Percentiles rank a stretch among this genome's conserved stretches.
Evolutionary conservation across 345 rosid species (phyloP).

Genomic region (Hibiscus mutabilis): DNA sequence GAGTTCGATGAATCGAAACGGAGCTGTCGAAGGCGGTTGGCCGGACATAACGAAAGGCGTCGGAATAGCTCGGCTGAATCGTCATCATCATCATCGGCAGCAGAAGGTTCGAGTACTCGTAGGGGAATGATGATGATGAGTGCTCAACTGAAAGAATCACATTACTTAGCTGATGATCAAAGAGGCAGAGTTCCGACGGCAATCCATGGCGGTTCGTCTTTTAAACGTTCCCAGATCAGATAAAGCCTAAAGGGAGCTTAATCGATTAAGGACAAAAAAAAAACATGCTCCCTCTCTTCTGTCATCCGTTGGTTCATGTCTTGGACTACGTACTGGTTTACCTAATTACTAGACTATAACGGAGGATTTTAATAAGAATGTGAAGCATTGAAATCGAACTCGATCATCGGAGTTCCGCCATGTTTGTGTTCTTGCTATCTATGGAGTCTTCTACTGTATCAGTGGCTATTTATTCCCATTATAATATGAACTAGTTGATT

Average conservation of each 20-base stretch:
- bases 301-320: slow-evolving; percentile 29
- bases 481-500: too few species aligned
- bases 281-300: slow-evolving; percentile 78
- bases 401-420: not conserved
- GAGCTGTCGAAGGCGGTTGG: slow-evolving; percentile 71
- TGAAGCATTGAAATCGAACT: not conserved
- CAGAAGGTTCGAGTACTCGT: slow-evolving; percentile 31
- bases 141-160: slow-evolving; percentile 28
- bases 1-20: slow-evolving; percentile 84
- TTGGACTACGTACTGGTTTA: not conserved
- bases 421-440: not conserved
- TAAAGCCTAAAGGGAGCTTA: slow-evolving; percentile 23
- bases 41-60: slow-evolving; percentile 81
- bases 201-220: slow-evolving; percentile 28
- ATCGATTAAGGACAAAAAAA: not conserved
- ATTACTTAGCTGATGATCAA: slow-evolving; percentile 29
- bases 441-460: too few species aligned
- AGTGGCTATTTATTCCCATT: too few species aligned
- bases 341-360: not conserved
- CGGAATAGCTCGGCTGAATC: slow-evolving; percentile 56
- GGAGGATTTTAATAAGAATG: not conserved
- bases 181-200: slow-evolving; percentile 25
- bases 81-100: slow-evolving; percentile 9
- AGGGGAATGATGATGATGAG: slow-evolving; percentile 16
- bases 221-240: slow-evolving; percentile 41